Base-by-base conservation (phyloP, 1,284 basidiomycete genomes). In the Ceratobasidium theobromae region DNA sequence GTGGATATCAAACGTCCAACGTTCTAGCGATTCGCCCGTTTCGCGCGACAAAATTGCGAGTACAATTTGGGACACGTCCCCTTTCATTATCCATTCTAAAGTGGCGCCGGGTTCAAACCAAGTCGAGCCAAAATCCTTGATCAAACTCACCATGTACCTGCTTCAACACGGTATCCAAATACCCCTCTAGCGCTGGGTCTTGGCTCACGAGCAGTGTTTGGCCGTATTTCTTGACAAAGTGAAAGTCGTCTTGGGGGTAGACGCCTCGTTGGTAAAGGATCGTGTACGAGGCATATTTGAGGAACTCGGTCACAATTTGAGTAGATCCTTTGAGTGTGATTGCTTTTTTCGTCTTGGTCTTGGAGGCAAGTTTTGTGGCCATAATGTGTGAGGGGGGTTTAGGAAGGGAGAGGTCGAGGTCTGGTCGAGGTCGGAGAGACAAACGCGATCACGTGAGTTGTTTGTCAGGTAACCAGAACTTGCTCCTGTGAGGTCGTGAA, bases 221-320 rank as follows among this genome's bases (percentile, higher is more conserved):
- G 0, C 96, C 96, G 72, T 98, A 99, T 76, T 98, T 99, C 78
- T 98, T 98, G 66, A 98, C 93, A 89, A 95, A 93, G 73, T 97
- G 95, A 75, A 99, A 99, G 77, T 99, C 97, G 76, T 99, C 96
- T 0, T 93, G 88, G 1, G 97, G 95, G 75, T 99, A 99, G 30
- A 99, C 93, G 60, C 93, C 93, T 30, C 97, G 85, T 78, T 99
- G 96, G 78, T 97, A 99, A 51, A 99, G 81, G 73, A 99, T 98
- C 18, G 93, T 95, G 73, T 28, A 57, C 21, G 69, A 67, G 53
- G 62, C 2, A 53, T 38, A 99, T 80, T 96, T 95, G 83, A 99
- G 98, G 82, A 99, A 98, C 75, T 99, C 97, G 14, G 94, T 96
- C 65, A 99, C 95, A n/a, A 98, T 83, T 49, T 88, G 85, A 0